Base-by-base conservation (phyloP, 208 protist genomes). In the Leishmania gerbilli region DNA sequence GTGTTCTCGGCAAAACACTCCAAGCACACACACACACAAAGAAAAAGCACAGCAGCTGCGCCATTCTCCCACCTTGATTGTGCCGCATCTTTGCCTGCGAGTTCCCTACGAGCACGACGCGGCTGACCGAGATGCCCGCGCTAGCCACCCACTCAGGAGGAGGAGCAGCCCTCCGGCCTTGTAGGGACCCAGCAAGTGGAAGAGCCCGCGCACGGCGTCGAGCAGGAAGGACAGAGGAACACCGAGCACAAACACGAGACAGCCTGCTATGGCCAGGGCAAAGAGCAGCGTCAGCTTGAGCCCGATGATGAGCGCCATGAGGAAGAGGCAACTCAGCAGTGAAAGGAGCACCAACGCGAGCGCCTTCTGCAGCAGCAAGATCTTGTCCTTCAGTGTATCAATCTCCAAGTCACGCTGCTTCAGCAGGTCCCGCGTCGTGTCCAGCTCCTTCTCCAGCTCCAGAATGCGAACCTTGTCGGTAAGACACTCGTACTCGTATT, bases 251-350 rank as follows among this genome's bases (percentile, higher is more conserved):
- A 90, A 76, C 11, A 88, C 68, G 31, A 94, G 65, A 37, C 75
- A 56, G 45, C 76, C 62, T 34, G 83, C 49, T 24, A 93, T 79
- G 8, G 53, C 49, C 5, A 78, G 40, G 45, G 71, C 76, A 42
- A 85, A 81, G 34, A 93, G 40, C 67, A 96, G 69, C 15, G 89
- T 90, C 58, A 95, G 68, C 80, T 95, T 94, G 37, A 91, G 62
- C 17, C 91, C 92, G 27, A 97, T 71, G 40, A 95, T 15, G 51
- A 95, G 64, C 17, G 84, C 80, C 55, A 97, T 49, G 24, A 93
- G 58, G 47, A 88, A 77, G 42, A 90, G 68, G 65, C 86, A 93
- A 75, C 82, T 86, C 64, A 92, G 51, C 27, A 90, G 68, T 51
- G 85, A 84, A 21, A 85, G 83, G 37, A 94, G 75, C 37, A 95